A percentile compares a stretch with the other conserved stretches of the same genome.
These are phyloP conservation scores for Cutaneotrichosporon sp. DNA, from an alignment of 1,284 basidiomycete species.

Conservation along the genomic window DNA sequence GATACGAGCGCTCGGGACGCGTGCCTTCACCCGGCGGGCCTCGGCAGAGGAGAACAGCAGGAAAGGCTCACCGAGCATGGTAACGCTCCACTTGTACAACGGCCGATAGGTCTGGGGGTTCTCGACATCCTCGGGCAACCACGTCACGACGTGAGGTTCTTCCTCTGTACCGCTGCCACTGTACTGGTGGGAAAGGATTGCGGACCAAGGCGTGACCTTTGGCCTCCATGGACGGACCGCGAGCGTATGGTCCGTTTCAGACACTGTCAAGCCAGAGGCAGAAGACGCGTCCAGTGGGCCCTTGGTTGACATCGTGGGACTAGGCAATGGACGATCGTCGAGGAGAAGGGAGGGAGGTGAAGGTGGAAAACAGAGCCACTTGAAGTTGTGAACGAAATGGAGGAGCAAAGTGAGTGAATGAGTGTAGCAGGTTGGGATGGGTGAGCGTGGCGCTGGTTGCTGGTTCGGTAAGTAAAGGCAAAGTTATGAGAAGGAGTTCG, in stretches of 20 bases:
- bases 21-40: too few species aligned
- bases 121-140: constrained; percentile 31
- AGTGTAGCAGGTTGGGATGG: too few species aligned
- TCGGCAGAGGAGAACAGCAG: not conserved
- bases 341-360: not conserved
- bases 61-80: constrained; percentile 8
- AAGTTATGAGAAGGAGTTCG: too few species aligned
- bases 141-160: constrained; percentile 47
- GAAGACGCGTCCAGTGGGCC: not conserved
- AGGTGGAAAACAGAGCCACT: too few species aligned
- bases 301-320: not conserved
- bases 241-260: constrained; percentile 4
- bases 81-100: constrained; percentile 32
- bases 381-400: too few species aligned
- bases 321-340: not conserved
- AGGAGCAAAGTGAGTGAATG: too few species aligned
- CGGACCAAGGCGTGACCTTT: constrained; percentile 40
- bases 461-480: too few species aligned
- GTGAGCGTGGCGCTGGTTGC: too few species aligned
- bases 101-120: constrained; percentile 30
- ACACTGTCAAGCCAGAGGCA: not conserved
- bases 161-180: constrained; percentile 43
- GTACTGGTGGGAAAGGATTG: constrained; percentile 43
- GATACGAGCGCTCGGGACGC: too few species aligned
- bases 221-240: constrained; percentile 29